Base-by-base conservation (phyloP, 2,329 filamentous ascomycete species). In the Colletotrichum tamarilloi region DNA sequence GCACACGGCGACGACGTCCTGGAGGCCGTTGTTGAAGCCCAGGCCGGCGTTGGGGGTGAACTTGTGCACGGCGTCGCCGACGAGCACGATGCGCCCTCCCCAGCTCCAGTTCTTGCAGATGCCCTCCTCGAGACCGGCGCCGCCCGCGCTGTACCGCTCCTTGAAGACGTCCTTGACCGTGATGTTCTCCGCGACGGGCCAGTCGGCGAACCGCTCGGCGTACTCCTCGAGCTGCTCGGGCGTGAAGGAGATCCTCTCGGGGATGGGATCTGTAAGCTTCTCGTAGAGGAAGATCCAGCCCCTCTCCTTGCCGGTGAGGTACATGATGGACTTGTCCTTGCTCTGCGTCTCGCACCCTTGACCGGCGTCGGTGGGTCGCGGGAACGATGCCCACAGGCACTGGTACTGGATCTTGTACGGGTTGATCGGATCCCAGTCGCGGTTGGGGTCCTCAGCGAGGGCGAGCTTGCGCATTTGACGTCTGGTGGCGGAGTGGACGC, bases 401-500 rank as follows among this genome's bases (percentile, higher is more conserved):
- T 79, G 74, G 75, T 81, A 84, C 0, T 76, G 79, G 1, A 80
- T 77, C 22, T 80, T 32, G 56, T 71, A 75, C 19, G 73, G 69
- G n/a, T 46, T n/a, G 38, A 49, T 26, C 60, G 58, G 24, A 55
- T 73, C 73, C 69, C 73, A 75, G 19, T 53, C 68, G 42, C 49
- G 56, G 9, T 65, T 30, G 7, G 64, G 35, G 57, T 73, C 68
- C 1, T 75, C 75, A 0, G 73, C 55, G 2, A 80, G 22, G 0
- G 81, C 80, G 1, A 82, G 74, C 1, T 56, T 35, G 28, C 83
- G 80, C 78, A 85, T 82, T 30, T 81, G 78, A 12, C 71, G 65
- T 4, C 83, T 78, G 4, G 80, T 79, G 32, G 73, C 79, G 75
- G 83, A 85, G 70, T 84, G 81, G 3, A 82, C 81, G n/a, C 85